Evolutionary conservation across 768 basidiomycete species (phyloP).

Genomic region (Omphalotus guepiniiformis): DNA sequence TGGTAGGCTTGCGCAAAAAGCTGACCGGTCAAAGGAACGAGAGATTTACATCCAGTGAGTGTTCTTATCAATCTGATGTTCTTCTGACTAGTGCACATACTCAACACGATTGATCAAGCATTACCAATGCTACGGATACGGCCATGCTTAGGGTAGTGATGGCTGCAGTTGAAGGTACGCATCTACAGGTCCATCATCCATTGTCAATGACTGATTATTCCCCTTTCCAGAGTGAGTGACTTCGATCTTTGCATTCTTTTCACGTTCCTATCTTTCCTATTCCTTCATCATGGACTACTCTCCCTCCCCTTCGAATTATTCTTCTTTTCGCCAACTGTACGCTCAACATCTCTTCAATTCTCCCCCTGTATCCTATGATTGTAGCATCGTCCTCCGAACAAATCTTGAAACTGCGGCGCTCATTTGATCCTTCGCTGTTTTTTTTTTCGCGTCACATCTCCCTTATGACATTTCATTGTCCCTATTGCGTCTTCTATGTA

Average conservation of each 20-base stretch:
- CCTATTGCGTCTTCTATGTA: too few species aligned
- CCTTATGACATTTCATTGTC: background rate
- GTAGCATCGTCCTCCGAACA: slow-evolving; percentile 65
- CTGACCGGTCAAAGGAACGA: slow-evolving; percentile 77
- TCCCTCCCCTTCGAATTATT: slow-evolving; percentile 14
- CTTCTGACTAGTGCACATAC: slow-evolving; percentile 8
- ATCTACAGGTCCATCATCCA: slow-evolving; percentile 2
- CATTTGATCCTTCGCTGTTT: slow-evolving; percentile 37
- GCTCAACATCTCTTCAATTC: slow-evolving; percentile 28
- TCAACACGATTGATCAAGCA: slow-evolving; percentile 47
- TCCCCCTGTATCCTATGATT: slow-evolving; percentile 22
- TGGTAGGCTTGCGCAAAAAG: slow-evolving; percentile 76
- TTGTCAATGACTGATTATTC: slow-evolving; percentile 14
- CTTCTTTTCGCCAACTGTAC: slow-evolving; percentile 19
- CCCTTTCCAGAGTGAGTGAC: slow-evolving; percentile 60
- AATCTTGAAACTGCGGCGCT: slow-evolving; percentile 64
- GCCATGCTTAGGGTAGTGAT: slow-evolving; percentile 86
- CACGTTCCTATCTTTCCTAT: slow-evolving; percentile 18
- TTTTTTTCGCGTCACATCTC: background rate
- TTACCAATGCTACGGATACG: slow-evolving; percentile 89
- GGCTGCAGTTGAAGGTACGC: slow-evolving; percentile 91
- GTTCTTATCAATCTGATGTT: background rate
- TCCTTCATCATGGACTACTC: slow-evolving; percentile 17
- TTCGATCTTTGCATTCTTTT: slow-evolving; percentile 21
- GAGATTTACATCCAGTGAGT: slow-evolving; percentile 94